Conservation (phyloP, 2,329 filamentous ascomycete genomes). For the Aspergillus nomiae region DNA sequence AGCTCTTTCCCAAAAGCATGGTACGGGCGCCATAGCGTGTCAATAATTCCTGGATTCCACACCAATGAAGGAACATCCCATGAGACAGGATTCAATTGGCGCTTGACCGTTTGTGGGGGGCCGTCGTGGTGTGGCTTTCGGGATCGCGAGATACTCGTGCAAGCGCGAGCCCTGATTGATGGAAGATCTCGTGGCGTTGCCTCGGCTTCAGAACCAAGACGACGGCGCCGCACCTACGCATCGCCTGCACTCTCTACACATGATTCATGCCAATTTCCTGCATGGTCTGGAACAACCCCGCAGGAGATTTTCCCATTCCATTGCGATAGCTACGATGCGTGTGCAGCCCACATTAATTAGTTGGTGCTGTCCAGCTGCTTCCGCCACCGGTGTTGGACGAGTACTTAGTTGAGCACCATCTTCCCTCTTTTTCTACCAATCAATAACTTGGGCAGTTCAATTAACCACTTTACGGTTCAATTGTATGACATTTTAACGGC, state of each 20-base stretch:
- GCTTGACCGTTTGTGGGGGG: constrained; percentile 18
- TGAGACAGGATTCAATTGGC: constrained; percentile 6
- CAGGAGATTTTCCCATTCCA: constrained; percentile 36
- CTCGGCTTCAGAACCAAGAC: constrained; percentile 19
- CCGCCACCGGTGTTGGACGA: constrained; percentile 10
- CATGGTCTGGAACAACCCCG: constrained; percentile 23
- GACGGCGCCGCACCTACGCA: constrained; percentile 10
- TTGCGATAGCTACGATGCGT: constrained; percentile 13
- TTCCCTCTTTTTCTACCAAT: constrained; percentile 10
- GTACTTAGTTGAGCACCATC: constrained; percentile 1
- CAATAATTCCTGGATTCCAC: not conserved
- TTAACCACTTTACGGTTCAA: constrained; percentile 7
- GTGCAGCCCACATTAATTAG: constrained; percentile 20
- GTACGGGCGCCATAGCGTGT: constrained; percentile 5
- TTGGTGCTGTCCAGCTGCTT: constrained; percentile 20
- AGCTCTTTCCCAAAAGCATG: not conserved
- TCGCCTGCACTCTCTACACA: not conserved
- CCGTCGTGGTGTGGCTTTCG: constrained; percentile 2
- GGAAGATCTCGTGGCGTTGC: constrained; percentile 21
- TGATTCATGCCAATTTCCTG: constrained; percentile 3
- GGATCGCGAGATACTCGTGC: constrained; percentile 3
- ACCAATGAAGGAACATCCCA: constrained; percentile 8
- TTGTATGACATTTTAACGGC: constrained; percentile 2
- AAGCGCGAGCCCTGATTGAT: constrained; percentile 23
- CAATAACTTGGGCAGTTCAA: not conserved